Percentiles rank a stretch among this genome's conserved stretches.
Evolutionary conservation across 139 green algal genomes (phyloP).

Genomic region (Diplosphaera chodatii): DNA sequence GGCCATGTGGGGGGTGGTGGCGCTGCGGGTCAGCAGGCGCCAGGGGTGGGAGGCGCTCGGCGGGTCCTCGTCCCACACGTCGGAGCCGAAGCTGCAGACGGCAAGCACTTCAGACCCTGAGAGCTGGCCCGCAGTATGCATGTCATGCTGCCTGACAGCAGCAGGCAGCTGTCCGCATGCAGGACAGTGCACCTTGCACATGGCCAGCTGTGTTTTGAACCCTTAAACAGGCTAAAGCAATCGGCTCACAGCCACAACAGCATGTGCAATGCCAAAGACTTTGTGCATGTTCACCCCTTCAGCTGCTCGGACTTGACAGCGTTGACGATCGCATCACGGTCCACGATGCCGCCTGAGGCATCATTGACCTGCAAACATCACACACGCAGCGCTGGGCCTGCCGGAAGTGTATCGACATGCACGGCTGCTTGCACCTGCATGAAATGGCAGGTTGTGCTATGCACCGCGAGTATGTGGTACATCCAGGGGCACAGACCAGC

Average conservation of each 20-base stretch:
- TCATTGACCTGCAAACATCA: background rate
- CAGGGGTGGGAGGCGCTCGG: background rate
- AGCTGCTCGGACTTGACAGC: conserved; percentile 3
- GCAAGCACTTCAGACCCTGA: background rate
- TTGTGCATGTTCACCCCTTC: background rate
- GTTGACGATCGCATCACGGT: background rate
- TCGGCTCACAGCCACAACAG: too few relatives aligned
- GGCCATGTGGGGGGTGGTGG: conserved; percentile 4
- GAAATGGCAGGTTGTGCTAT: too few relatives aligned
- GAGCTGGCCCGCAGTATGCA: background rate
- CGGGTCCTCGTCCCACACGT: background rate
- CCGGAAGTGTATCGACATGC: too few relatives aligned
- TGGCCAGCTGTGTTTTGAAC: too few relatives aligned
- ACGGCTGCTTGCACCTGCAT: too few relatives aligned
- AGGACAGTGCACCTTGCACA: too few relatives aligned
- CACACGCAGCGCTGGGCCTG: too few relatives aligned
- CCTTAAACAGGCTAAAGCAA: too few relatives aligned
- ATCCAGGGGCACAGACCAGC: too few relatives aligned
- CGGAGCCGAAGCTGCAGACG: background rate
- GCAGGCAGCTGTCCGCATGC: background rate
- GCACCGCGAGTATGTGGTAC: too few relatives aligned
- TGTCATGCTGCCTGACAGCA: background rate
- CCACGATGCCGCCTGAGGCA: background rate
- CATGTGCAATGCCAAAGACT: too few relatives aligned
- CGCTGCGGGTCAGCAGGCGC: background rate